Conservation (phyloP, 2,329 filamentous ascomycete species). For the Penicillium corylophilum region DNA sequence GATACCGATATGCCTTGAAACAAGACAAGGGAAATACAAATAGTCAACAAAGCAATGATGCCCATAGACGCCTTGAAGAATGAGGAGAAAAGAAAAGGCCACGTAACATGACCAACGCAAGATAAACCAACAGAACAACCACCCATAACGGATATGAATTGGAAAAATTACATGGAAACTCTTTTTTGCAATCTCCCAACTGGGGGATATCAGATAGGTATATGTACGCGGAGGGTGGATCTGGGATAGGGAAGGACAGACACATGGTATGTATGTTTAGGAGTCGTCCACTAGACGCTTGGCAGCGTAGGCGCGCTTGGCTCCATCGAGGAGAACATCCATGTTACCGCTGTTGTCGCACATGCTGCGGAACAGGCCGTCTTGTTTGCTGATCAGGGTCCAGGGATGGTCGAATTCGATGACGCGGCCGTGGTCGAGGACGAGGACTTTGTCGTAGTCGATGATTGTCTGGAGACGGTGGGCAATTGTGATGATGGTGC, state of each 20-base stretch:
- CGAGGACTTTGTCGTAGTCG: constrained; percentile 96
- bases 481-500: constrained; percentile 95
- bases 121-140: not conserved
- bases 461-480: constrained; percentile 95
- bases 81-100: not conserved
- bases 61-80: not conserved
- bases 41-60: not conserved
- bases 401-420: constrained; percentile 90
- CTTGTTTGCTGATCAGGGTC: constrained; percentile 70
- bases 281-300: constrained; percentile 49
- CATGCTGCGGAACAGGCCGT: constrained; percentile 66
- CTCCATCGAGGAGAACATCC: constrained; percentile 56
- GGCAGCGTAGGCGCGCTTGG: constrained; percentile 50
- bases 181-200: constrained; percentile 3
- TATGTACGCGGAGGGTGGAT: constrained; percentile 13
- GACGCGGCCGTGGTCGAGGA: constrained; percentile 84
- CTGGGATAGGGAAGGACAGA: not conserved
- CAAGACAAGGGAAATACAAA: not conserved
- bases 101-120: not conserved
- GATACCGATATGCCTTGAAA: not conserved
- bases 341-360: constrained; percentile 67
- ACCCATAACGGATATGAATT: not conserved
- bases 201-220: not conserved
- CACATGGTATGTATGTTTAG: constrained; percentile 11
- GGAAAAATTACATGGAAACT: constrained; percentile 1